phyloP scores from a whole-genome alignment of 306 rosid species.

The Potentilla sterilis region DNA sequence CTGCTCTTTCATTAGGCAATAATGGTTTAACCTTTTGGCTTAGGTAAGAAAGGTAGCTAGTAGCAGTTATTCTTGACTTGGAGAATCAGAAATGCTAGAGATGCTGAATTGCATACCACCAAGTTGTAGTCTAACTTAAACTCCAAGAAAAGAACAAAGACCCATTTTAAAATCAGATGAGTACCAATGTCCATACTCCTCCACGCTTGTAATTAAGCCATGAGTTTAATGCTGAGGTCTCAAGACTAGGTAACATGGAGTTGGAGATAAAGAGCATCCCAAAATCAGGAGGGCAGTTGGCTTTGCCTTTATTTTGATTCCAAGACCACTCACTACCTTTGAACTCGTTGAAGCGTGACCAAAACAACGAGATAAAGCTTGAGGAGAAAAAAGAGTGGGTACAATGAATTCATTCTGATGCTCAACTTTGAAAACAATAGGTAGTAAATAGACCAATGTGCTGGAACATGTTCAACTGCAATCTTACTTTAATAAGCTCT shows the following conservation, averaged over 20 bases:
- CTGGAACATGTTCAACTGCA: neutral
- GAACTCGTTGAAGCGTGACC: constrained; percentile 22
- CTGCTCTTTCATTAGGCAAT: neutral
- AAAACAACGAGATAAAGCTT: constrained; percentile 19
- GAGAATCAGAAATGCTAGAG: neutral
- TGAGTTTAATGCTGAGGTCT: constrained; percentile 1
- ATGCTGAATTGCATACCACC: neutral
- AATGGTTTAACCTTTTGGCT: neutral
- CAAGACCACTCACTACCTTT: constrained; percentile 24
- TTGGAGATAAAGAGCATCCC: constrained; percentile 12
- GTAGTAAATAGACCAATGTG: neutral
- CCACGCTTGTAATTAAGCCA: neutral
- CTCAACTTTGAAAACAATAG: constrained; percentile 7
- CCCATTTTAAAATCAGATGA: neutral
- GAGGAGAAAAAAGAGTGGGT: neutral
- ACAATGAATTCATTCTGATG: constrained; percentile 19
- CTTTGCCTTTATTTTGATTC: constrained; percentile 26
- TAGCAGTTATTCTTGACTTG: constrained; percentile 1
- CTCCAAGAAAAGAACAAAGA: neutral
- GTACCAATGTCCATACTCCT: neutral
- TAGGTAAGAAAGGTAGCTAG: neutral
- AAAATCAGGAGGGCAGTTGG: constrained; percentile 11
- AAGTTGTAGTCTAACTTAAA: neutral
- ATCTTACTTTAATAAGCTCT: neutral
- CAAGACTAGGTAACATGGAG: constrained; percentile 5